These are phyloP conservation scores for Lonicera japonica DNA, from an alignment of 129 eudicot species.

Conservation along the genomic window DNA sequence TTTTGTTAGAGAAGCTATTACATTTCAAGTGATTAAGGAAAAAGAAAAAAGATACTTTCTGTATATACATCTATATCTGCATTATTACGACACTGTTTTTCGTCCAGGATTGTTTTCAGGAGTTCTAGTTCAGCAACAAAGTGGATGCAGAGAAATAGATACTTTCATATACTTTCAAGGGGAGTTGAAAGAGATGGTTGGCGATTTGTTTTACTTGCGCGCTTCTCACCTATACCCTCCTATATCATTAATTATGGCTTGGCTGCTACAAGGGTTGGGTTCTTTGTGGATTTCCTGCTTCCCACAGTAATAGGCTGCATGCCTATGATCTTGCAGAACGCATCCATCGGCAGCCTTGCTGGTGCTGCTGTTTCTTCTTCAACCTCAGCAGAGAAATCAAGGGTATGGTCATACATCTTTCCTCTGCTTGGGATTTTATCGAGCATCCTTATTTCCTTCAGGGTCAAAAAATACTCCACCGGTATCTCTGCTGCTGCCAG, in stretches of 20 bases:
- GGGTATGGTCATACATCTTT: slow-evolving; percentile 72
- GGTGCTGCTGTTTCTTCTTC: slow-evolving; percentile 86
- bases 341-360: slow-evolving; percentile 95
- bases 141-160: slow-evolving; percentile 71
- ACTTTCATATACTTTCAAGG: slow-evolving; percentile 60
- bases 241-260: slow-evolving; percentile 83
- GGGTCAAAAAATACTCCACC: slow-evolving; percentile 67
- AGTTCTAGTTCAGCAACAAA: slow-evolving; percentile 57
- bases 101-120: slow-evolving; percentile 60
- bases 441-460: slow-evolving; percentile 70
- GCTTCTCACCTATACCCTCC: slow-evolving; percentile 94
- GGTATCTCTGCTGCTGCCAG: slow-evolving; percentile 22
- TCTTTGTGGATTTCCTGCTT: slow-evolving; percentile 64
- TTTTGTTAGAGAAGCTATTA: too few relatives aligned
- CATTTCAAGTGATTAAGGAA: too few relatives aligned
- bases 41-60: too few relatives aligned
- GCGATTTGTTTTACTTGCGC: slow-evolving; percentile 92
- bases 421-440: slow-evolving; percentile 76
- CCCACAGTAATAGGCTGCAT: slow-evolving; percentile 89
- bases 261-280: slow-evolving; percentile 79
- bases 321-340: slow-evolving; percentile 94
- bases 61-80: too few relatives aligned
- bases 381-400: slow-evolving; percentile 51
- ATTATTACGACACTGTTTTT: too few relatives aligned
- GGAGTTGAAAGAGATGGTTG: slow-evolving; percentile 96